These are phyloP conservation scores for Dittrichia graveolens DNA, from an alignment of 129 eudicot species.

Conservation along the genomic window DNA sequence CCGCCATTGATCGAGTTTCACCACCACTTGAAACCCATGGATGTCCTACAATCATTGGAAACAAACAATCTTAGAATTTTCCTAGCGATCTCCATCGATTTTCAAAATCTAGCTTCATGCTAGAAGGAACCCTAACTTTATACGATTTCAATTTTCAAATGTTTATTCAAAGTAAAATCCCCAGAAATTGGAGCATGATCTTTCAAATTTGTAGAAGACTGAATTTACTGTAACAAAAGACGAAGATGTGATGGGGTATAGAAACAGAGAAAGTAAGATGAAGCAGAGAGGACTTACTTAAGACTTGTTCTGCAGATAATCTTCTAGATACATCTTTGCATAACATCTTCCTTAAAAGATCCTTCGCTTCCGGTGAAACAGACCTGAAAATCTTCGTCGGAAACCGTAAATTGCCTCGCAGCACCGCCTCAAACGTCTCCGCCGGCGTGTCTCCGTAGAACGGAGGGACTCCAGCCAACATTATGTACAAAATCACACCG, in stretches of 20 bases:
- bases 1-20: slow-evolving; percentile 29
- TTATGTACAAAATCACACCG: slow-evolving; percentile 75
- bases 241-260: neutral
- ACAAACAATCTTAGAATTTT: neutral
- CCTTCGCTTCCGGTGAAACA: slow-evolving; percentile 67
- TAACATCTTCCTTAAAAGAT: slow-evolving; percentile 72
- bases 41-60: slow-evolving; percentile 33
- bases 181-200: no score
- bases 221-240: no score
- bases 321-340: slow-evolving; percentile 73
- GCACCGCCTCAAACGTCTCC: slow-evolving; percentile 68
- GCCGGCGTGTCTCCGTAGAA: slow-evolving; percentile 62
- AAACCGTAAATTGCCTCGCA: slow-evolving; percentile 69
- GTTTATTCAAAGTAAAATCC: no score
- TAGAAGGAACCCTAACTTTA: neutral
- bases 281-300: slow-evolving; percentile 46
- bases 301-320: slow-evolving; percentile 77
- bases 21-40: slow-evolving; percentile 38
- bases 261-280: neutral
- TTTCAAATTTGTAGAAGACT: no score
- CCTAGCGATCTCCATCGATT: neutral
- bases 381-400: slow-evolving; percentile 57
- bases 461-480: slow-evolving; percentile 79
- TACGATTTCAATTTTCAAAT: no score
- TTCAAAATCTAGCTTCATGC: neutral